Conservation (phyloP, 495 filamentous ascomycete genomes). For the Ramalina intermedia region DNA sequence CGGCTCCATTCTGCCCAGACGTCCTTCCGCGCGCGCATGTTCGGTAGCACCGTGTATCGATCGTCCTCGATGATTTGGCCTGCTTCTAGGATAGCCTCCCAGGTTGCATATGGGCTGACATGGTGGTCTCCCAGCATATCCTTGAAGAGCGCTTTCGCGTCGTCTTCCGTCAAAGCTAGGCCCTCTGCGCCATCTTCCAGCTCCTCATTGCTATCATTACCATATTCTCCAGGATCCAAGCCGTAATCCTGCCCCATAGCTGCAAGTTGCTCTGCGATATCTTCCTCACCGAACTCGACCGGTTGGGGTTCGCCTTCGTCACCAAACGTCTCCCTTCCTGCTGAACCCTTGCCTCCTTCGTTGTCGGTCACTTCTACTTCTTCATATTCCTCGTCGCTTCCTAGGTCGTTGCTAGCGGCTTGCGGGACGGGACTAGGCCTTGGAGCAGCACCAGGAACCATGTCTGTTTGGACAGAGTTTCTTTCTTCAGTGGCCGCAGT, state of each 20-base stretch:
- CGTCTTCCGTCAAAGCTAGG: slow-evolving; percentile 48
- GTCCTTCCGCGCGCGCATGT: slow-evolving; percentile 67
- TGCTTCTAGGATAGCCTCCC: slow-evolving; percentile 75
- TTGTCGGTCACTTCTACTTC: slow-evolving; percentile 79
- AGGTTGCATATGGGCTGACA: slow-evolving; percentile 80
- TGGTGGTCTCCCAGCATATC: slow-evolving; percentile 70
- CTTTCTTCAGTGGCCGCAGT: slow-evolving; percentile 16
- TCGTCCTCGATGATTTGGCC: slow-evolving; percentile 72
- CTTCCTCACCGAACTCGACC: slow-evolving; percentile 86
- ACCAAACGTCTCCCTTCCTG: slow-evolving; percentile 55
- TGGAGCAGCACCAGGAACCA: slow-evolving; percentile 3
- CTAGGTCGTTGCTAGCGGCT: slow-evolving; percentile 5
- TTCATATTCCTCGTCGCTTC: slow-evolving; percentile 56
- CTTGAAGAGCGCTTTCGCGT: slow-evolving; percentile 60
- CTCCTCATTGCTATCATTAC: slow-evolving; percentile 45
- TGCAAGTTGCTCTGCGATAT: slow-evolving; percentile 83
- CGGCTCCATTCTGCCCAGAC: slow-evolving; percentile 70
- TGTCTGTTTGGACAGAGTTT: background rate
- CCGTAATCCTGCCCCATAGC: slow-evolving; percentile 74
- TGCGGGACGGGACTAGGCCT: slow-evolving; percentile 1
- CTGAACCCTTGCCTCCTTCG: slow-evolving; percentile 36
- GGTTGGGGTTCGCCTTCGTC: slow-evolving; percentile 38
- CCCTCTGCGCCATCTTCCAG: slow-evolving; percentile 61
- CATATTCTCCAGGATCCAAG: slow-evolving; percentile 55
- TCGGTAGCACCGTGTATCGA: slow-evolving; percentile 68